phyloP scores from a whole-genome alignment of 1,139 yeast species.

The Geotrichum histeridarum region DNA sequence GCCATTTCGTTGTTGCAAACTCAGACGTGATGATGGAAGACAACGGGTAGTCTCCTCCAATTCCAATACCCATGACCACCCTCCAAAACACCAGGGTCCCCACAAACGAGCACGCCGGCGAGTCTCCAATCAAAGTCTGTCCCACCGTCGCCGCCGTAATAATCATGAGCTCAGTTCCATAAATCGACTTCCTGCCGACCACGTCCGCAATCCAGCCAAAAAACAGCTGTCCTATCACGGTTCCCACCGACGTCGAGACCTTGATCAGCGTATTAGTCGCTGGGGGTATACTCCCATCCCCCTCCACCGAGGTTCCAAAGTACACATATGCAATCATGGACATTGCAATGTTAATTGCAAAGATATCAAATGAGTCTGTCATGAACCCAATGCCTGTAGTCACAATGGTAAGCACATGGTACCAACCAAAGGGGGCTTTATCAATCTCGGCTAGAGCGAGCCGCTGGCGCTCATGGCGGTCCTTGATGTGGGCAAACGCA shows the following conservation, averaged over 20 bases:
- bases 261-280: slow-evolving; percentile 71
- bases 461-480: slow-evolving; percentile 85
- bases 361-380: slow-evolving; percentile 88
- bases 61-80: slow-evolving; percentile 54
- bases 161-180: slow-evolving; percentile 77
- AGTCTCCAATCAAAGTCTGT: slow-evolving; percentile 54
- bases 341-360: slow-evolving; percentile 78
- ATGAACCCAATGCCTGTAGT: slow-evolving; percentile 94
- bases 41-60: slow-evolving; percentile 98
- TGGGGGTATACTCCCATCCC: slow-evolving; percentile 49
- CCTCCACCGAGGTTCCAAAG: slow-evolving; percentile 44
- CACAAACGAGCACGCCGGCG: slow-evolving; percentile 62
- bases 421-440: slow-evolving; percentile 80
- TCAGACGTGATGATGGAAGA: slow-evolving; percentile 57
- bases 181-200: slow-evolving; percentile 79
- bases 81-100: slow-evolving; percentile 45
- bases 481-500: slow-evolving; percentile 78
- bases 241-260: slow-evolving; percentile 68
- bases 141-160: slow-evolving; percentile 73
- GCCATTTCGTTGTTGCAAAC: slow-evolving; percentile 36
- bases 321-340: slow-evolving; percentile 51
- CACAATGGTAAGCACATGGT: slow-evolving; percentile 77
- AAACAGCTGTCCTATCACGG: slow-evolving; percentile 65
- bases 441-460: slow-evolving; percentile 85
- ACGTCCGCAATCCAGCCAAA: slow-evolving; percentile 77